A percentile compares a stretch with the other conserved stretches of the same genome.
These are phyloP conservation scores for Colletotrichum sp. DNA, from an alignment of 2,329 filamentous ascomycete genomes.

Conservation along the genomic window DNA sequence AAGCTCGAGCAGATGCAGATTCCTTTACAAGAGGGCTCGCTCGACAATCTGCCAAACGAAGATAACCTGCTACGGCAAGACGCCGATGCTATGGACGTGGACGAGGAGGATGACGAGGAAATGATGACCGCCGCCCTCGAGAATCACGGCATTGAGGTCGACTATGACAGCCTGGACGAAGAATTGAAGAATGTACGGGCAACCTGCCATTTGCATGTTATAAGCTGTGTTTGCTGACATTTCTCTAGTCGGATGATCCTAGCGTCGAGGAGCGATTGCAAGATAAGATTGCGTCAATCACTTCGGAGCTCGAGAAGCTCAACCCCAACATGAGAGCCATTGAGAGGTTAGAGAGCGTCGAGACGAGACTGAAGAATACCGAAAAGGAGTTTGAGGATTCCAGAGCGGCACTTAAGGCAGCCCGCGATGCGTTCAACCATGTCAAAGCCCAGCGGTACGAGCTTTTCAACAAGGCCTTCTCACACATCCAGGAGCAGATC, in stretches of 20 bases:
- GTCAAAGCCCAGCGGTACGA: conserved; percentile 85
- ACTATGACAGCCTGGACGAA: conserved; percentile 83
- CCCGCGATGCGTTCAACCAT: conserved; percentile 83
- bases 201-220: neutral
- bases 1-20: conserved; percentile 93
- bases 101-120: conserved; percentile 68
- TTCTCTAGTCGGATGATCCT: conserved; percentile 66
- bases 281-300: conserved; percentile 77
- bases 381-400: conserved; percentile 91
- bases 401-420: conserved; percentile 72
- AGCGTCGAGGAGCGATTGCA: conserved; percentile 77
- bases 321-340: conserved; percentile 97
- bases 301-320: conserved; percentile 86
- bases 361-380: conserved; percentile 80
- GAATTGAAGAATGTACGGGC: conserved; percentile 76
- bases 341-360: conserved; percentile 86
- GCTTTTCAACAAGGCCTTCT: conserved; percentile 93
- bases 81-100: conserved; percentile 90
- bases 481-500: conserved; percentile 94
- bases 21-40: conserved; percentile 76
- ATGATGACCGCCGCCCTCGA: conserved; percentile 72
- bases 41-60: conserved; percentile 88
- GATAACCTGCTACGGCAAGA: conserved; percentile 79
- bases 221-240: conserved; percentile 30
- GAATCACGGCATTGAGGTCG: conserved; percentile 89